Base-by-base conservation (phyloP, 2,329 filamentous ascomycete genomes). In the Aspergillus arachidicola region DNA sequence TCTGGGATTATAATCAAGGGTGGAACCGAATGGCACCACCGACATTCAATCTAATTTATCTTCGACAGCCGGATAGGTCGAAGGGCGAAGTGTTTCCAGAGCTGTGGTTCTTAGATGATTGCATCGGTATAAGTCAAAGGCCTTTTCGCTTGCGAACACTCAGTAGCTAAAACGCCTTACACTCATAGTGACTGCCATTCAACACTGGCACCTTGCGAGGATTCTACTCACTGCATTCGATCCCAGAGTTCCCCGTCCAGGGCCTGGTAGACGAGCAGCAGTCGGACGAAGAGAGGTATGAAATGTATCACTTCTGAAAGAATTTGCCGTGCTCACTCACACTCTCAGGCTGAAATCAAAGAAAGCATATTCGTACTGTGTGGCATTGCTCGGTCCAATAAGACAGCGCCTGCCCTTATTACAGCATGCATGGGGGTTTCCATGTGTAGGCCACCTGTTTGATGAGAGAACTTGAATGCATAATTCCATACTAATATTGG, bases 131-230 rank as follows among this genome's bases (percentile, higher is more conserved):
- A 7, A n/a, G 16, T 3, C 12, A 19, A 21, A 11, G 11, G 14
- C 6, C 14, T n/a, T 19, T 32, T 7, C 6, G 16, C 16, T n/a
- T 28, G 46, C 6, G 12, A 16, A 4, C 6, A 19, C 6, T 23
- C 26, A 28, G 28, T 19, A 2, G 7, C 58, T 55, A 28, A 60
- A 2, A 5, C 10, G 7, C 6, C 38, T 19, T 41, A 41, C 45
- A 28, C 82, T 86, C 68, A 21, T 21, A 54, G 85, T 87, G 3
- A 85, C 86, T 19, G 87, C 86, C 0, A 78, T 86, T 21, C 86
- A 88, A 60, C 86, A 89, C 71, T 84, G 86, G 69, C 82, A 86
- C 61, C 78, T 89, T 7, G 84, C 85, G 0, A 79, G 82, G 56
- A 81, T 88, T 10, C 82, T 89, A 23, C 78, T 89, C 0, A 76